These are phyloP conservation scores for Colletotrichum godetiae DNA, from an alignment of 2,329 filamentous ascomycete genomes.

Conservation along the genomic window DNA sequence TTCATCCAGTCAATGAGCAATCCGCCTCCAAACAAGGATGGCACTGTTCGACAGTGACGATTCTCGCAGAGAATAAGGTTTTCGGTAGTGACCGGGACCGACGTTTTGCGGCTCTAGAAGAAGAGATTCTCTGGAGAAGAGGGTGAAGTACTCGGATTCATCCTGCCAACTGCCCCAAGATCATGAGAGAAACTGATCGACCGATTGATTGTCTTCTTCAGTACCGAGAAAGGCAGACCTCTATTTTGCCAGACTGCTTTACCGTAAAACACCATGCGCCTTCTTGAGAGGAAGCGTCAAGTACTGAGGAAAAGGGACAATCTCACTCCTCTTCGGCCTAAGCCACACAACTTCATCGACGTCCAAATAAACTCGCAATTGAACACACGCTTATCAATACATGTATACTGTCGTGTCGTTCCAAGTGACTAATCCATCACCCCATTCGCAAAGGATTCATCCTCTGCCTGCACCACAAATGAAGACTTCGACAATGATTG, in stretches of 20 bases:
- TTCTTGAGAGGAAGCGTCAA: not conserved
- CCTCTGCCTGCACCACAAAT: not conserved
- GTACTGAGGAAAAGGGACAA: not conserved
- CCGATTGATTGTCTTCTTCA: not conserved
- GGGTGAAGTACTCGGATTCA: not conserved
- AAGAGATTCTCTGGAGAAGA: not conserved
- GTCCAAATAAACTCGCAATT: not conserved
- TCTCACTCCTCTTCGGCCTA: no score
- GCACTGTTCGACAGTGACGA: not conserved
- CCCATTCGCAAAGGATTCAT: not conserved
- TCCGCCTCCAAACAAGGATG: not conserved
- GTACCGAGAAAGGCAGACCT: not conserved
- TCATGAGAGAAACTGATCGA: not conserved
- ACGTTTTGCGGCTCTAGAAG: not conserved
- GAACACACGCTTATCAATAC: not conserved
- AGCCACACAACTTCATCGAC: not conserved
- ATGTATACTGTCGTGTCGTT: no score
- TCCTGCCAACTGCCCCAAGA: not conserved
- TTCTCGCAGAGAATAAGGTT: not conserved
- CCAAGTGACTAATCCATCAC: not conserved
- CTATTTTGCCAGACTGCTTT: not conserved
- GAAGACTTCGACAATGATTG: not conserved
- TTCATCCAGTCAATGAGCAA: not conserved
- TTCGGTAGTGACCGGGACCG: not conserved
- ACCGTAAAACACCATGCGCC: not conserved